Evolutionary conservation across 352 stramenopile species (phyloP).

Genomic region (Phytophthora brassicae): DNA sequence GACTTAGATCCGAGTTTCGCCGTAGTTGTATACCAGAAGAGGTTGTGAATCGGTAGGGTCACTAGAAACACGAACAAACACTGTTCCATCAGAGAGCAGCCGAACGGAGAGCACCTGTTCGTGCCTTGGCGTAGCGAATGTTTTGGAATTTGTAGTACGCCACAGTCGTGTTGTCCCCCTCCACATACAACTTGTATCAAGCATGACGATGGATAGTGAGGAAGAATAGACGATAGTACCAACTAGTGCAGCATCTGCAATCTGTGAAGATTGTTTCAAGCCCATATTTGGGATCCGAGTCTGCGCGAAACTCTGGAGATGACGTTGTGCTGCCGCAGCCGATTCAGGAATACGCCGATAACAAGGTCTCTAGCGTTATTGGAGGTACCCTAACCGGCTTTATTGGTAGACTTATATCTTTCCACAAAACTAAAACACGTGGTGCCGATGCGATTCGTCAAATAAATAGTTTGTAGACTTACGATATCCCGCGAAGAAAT

Average conservation of each 20-base stretch:
- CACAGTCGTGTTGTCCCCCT: constrained; percentile 26
- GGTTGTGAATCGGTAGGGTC: constrained; percentile 21
- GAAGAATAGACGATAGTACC: not conserved
- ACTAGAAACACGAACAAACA: constrained; percentile 34
- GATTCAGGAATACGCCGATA: too few relatives aligned
- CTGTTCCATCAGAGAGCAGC: constrained; percentile 18
- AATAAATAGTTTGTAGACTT: too few relatives aligned
- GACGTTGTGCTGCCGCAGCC: too few relatives aligned
- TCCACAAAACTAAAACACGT: too few relatives aligned
- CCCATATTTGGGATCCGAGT: not conserved
- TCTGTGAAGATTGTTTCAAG: not conserved
- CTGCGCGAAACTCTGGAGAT: not conserved
- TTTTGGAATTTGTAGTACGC: constrained; percentile 43
- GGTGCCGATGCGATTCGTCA: too few relatives aligned
- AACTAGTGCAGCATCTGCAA: not conserved
- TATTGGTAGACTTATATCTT: too few relatives aligned
- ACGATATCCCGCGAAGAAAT: too few relatives aligned
- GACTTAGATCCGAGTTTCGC: constrained; percentile 12
- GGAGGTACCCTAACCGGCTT: too few relatives aligned
- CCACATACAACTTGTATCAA: constrained; percentile 32
- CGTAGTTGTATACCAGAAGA: constrained; percentile 39
- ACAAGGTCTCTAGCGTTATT: too few relatives aligned
- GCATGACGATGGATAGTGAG: constrained; percentile 16
- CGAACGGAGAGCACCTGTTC: constrained; percentile 30
- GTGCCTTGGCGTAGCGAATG: constrained; percentile 30